Base-by-base conservation (phyloP, 768 basidiomycete species). In the Pholiota microspora region DNA sequence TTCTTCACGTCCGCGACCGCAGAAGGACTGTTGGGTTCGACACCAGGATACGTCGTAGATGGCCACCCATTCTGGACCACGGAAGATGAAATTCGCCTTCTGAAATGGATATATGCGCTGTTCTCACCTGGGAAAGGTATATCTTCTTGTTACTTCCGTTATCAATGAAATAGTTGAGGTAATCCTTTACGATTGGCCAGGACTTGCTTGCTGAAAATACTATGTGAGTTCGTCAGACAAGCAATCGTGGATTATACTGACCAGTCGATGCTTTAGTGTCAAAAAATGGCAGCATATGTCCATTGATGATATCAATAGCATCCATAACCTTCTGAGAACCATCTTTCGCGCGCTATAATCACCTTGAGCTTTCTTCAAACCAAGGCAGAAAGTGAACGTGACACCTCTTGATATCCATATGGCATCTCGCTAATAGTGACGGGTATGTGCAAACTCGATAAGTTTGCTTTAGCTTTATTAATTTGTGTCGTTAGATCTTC, bases 41-140 rank as follows among this genome's bases (percentile, higher is more conserved):
- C 86, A 7, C 80, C 73, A 1, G 65, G 31, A 15, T 78, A 89
- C 0, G 84, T 84, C 45, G 73, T 72, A 0, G 86, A 88, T 0
- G 89, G 88, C 88, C 88, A 90, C 34, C 88, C 87, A 64, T 89
- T 90, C 88, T 89, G 54, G n/a, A n/a, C 2, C 38, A 18, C n/a
- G 2, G 0, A 10, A 36, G n/a, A 16, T 51, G 3, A 53, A 25
- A 4, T 49, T 28, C 3, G 45, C 25, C 35, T 23, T 7, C 12
- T 21, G 9, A 18, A 2, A 32, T 7, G 12, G 16, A 38, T n/a
- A 18, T 10, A 23, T 9, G 8, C 40, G 7, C 23, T 12, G 10
- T 38, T 32, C 74, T 31, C 36, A 83, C 89, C 77, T 91, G 79
- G 60, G 81, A 84, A 32, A 89, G 73, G 62, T 86, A 86, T 64